Base-by-base conservation (phyloP, 257 asterid species). In the Solanum appendiculatum region DNA sequence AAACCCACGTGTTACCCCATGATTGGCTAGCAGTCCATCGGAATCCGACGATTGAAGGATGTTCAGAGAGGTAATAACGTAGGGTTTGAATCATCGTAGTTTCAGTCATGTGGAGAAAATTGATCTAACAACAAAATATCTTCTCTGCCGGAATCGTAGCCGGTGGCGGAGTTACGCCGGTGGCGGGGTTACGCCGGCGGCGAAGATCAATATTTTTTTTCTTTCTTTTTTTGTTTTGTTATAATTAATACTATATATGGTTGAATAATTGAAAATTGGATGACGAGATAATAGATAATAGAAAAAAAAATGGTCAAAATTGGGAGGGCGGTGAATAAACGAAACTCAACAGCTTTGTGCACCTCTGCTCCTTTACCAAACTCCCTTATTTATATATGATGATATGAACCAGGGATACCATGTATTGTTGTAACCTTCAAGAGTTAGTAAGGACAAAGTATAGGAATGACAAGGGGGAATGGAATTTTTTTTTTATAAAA, bases 1-100 rank as follows among this genome's bases (percentile, higher is more conserved):
- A 95, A 0, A 92, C 90, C 98, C 99, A 96, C 39, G 99, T 95
- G 90, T 95, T 92, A 7, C 96, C 98, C 96, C 96, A 94, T 5
- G 94, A 91, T 51, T 92, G 91, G 90, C 90, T 23, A 91, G 90
- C 92, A 90, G 92, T 92, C 99, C 99, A 96, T 0, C 98, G 94
- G 95, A 96, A 96, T 6, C 89, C 90, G 66, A 96, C 93, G 82
- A 96, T 91, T 16, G 97, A 89, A 9, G 98, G 99, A 83, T 96
- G 99, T 90, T 96, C 97, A 36, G 99, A 90, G 44, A 96, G 92
- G 89, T 95, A 92, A 88, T 91, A 94, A 40, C 91, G 86, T 42
- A 91, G 21, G 86, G 84, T 54, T 54, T 87, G 90, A 70, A 89
- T 87, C 86, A 88, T 83, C 91, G 88, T 34, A 18, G 9, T 83